Base-by-base conservation (phyloP, 495 filamentous ascomycete genomes). In the Sporormia fimetaria region DNA sequence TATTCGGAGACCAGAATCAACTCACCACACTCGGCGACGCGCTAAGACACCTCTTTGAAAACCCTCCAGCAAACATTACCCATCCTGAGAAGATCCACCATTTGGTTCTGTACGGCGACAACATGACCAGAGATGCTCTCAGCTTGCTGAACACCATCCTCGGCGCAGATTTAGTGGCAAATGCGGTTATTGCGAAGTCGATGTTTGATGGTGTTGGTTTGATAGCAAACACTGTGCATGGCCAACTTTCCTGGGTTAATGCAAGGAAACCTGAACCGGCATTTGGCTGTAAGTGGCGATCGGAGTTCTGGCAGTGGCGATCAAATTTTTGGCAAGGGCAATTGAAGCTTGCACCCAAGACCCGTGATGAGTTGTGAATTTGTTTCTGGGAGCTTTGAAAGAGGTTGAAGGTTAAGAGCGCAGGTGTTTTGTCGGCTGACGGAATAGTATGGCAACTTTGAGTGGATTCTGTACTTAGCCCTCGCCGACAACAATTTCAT, bases 71-170 rank as follows among this genome's bases (percentile, higher is more conserved):
- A 11, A 16, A 32, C 21, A 11, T 25, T 21, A 34, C 16, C 7
- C 29, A 24, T 7, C 40, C 40, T 11, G 17, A 7, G 12, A 7
- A 34, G 15, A 23, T 42, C 11, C 29, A 26, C 17, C 40, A 42
- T 31, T 27, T 42, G 34, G 23, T 42, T 28, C 20, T 42, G 15
- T 42, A 42, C 40, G 40, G 37, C 27, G 40, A 42, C 16, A 14
- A 26, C 12, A 31, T 31, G n/a, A 33, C 26, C 4, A 17, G 29
- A 21, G 28, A 33, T 24, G 40, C 16, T 9, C 21, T 42, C 10
- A 21, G n/a, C 29, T 4, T 42, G 6, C 40, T 42, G 17, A 16
- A 17, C 20, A n/a, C 28, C 23, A n/a, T 34, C 17, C 29, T 42
- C n/a, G 12, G 18, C 11, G 29, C 16, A 23, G 40, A 25, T 16